A percentile compares a stretch with the other conserved stretches of the same genome.
Conservation (phyloP, 192 early-diverging fungal genomes). For the Coemansia sp. region DNA sequence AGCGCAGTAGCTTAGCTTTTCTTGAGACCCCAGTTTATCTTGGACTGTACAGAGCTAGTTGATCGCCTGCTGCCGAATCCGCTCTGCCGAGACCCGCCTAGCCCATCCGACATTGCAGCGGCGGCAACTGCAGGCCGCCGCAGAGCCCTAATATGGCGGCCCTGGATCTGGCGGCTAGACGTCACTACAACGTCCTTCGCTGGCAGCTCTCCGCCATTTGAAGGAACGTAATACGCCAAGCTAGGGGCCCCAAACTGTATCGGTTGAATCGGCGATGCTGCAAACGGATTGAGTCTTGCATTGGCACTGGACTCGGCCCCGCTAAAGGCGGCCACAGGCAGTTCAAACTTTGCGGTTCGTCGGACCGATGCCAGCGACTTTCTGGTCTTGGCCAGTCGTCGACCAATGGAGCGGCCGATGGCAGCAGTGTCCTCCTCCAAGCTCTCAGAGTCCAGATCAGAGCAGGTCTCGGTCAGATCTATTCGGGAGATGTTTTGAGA, state of each 20-base stretch:
- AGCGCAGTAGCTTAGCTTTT: no score
- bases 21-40: constrained; percentile 36
- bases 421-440: constrained; percentile 18
- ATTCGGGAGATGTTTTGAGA: neutral
- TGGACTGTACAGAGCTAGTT: constrained; percentile 15
- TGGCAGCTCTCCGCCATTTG: neutral
- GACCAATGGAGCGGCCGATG: constrained; percentile 3
- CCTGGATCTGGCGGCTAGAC: neutral
- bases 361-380: neutral
- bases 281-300: constrained; percentile 8
- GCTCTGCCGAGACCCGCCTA: constrained; percentile 16
- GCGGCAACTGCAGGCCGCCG: neutral
- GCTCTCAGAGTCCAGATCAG: neutral
- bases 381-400: neutral
- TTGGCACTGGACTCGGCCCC: neutral
- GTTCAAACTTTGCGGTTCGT: constrained; percentile 19
- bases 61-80: constrained; percentile 2
- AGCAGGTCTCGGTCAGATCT: neutral
- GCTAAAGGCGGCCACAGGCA: constrained; percentile 14
- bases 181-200: neutral
- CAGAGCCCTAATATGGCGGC: neutral
- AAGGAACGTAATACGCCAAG: neutral
- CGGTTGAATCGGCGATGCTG: neutral
- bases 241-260: neutral
- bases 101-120: constrained; percentile 7